Percentiles rank a stretch among this genome's conserved stretches.
Evolutionary conservation across 1,139 yeast genomes (phyloP).

Genomic region (Nakaseomyces sp.): DNA sequence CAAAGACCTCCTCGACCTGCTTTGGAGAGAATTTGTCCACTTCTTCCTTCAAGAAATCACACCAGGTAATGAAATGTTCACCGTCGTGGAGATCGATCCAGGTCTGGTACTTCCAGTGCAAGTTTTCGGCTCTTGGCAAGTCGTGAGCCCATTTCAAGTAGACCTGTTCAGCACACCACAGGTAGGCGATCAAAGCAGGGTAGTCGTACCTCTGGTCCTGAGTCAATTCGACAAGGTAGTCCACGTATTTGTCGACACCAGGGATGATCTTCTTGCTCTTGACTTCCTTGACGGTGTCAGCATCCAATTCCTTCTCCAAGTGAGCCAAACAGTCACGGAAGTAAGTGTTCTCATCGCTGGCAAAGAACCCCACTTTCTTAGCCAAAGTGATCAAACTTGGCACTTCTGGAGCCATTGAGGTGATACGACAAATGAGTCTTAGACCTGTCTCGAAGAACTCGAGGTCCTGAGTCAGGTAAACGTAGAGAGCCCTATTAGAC

Average conservation of each 20-base stretch:
- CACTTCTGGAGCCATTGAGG: slow-evolving; percentile 38
- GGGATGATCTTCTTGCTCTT: slow-evolving; percentile 27
- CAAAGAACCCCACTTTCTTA: slow-evolving; percentile 44
- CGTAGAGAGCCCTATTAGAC: slow-evolving; percentile 36
- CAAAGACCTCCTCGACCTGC: slow-evolving; percentile 33
- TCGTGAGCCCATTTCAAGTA: slow-evolving; percentile 46
- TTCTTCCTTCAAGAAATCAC: slow-evolving; percentile 37
- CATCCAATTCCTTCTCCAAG: slow-evolving; percentile 23
- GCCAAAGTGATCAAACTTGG: slow-evolving; percentile 36
- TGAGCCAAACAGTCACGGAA: slow-evolving; percentile 33
- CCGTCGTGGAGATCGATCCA: slow-evolving; percentile 49
- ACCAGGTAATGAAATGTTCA: slow-evolving; percentile 40
- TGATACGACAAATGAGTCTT: slow-evolving; percentile 38
- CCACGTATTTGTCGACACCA: slow-evolving; percentile 36
- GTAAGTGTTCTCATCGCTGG: slow-evolving; percentile 43
- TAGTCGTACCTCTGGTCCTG: slow-evolving; percentile 32
- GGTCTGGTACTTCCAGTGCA: slow-evolving; percentile 40
- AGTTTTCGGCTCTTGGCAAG: slow-evolving; percentile 24
- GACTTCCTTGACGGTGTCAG: slow-evolving; percentile 12
- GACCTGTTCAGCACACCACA: slow-evolving; percentile 43
- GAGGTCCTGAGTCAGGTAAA: slow-evolving; percentile 43
- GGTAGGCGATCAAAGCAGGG: slow-evolving; percentile 38
- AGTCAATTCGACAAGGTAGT: slow-evolving; percentile 32
- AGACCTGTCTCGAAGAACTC: slow-evolving; percentile 40
- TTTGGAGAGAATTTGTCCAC: slow-evolving; percentile 35